Base-by-base conservation (phyloP, 768 basidiomycete genomes). In the Strobilomyces dryophilus region DNA sequence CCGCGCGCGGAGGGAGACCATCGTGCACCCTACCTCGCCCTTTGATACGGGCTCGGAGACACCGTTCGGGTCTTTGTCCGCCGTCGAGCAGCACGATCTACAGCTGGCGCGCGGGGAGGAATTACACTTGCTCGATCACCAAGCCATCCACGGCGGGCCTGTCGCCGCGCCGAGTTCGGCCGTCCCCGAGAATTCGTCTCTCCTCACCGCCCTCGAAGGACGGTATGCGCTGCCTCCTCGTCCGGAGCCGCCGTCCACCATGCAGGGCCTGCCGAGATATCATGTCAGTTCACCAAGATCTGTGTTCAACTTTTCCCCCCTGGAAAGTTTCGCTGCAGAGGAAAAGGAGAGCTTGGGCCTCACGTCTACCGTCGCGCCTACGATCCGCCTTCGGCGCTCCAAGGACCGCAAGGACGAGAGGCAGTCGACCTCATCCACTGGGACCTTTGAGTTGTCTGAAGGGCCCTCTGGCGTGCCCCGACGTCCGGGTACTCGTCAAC, bases 321-420 rank as follows among this genome's bases (percentile, higher is more conserved):
- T 97, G 78, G 94, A 97, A 64, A 77, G 79, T 7, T 95, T 85
- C 66, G 89, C 89, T 1, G 67, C 71, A 0, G 78, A 76, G 17
- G 92, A 95, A 69, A 87, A 87, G 60, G 70, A 76, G 27, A 73
- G 70, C 40, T 71, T 91, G 0, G 89, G 89, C 4, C 68, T 92
- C 10, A 67, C 69, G 4, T 74, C 82, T 4, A 48, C 29, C 17
- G 44, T 63, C 32, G 64, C 74, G 20, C 61, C 51, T 3, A 44
- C 43, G 21, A 54, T 66, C n/a, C 49, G 56, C 29, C 6, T 55
- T 45, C 55, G 61, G 5, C 49, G 49, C 31, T 18, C 51, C 24
- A 61, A 60, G 31, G 54, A 42, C 18, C 59, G 39, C 17, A 57
- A 32, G 41, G 56, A 54, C 5, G 54, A 49, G 4, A 48, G 41